Evolutionary conservation across 163 green algal species (phyloP).

Genomic region (Scenedesmus sp.): DNA sequence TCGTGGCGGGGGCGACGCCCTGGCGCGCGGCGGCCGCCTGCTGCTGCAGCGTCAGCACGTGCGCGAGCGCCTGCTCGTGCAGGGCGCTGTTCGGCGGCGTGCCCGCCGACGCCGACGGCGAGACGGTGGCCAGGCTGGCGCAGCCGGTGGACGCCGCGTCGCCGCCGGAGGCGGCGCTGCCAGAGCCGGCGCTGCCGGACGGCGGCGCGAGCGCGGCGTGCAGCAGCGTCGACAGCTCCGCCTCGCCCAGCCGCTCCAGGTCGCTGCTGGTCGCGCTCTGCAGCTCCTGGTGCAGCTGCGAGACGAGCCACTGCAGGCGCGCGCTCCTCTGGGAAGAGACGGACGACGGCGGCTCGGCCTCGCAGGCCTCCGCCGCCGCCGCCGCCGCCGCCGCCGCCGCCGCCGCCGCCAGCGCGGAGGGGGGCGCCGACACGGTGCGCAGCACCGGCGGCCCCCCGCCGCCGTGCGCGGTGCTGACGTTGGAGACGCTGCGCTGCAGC

Average conservation of each 20-base stretch:
- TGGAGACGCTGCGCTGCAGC: too few species aligned
- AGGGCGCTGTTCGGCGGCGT: too few species aligned
- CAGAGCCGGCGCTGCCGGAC: too few species aligned
- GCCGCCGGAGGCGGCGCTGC: too few species aligned
- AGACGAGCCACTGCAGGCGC: constrained; percentile 27
- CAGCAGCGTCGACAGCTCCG: background rate
- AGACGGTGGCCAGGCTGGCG: too few species aligned
- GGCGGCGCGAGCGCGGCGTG: background rate
- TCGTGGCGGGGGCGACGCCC: too few species aligned
- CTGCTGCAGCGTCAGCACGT: too few species aligned
- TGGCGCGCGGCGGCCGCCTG: too few species aligned
- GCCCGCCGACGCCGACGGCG: too few species aligned
- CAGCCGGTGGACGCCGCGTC: too few species aligned
- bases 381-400: background rate
- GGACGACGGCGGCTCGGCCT: background rate
- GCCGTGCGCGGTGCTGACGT: background rate
- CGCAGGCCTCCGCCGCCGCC: background rate
- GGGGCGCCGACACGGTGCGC: background rate
- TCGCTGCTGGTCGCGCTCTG: background rate
- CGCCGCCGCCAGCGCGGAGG: background rate
- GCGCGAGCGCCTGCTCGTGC: too few species aligned
- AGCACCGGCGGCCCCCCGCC: background rate
- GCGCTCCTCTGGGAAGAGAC: background rate
- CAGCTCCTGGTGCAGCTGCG: constrained; percentile 10
- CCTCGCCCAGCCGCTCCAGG: background rate